Evolutionary conservation across 306 rosid genomes (phyloP).

Genomic region (Chamaecrista fasciculata): DNA sequence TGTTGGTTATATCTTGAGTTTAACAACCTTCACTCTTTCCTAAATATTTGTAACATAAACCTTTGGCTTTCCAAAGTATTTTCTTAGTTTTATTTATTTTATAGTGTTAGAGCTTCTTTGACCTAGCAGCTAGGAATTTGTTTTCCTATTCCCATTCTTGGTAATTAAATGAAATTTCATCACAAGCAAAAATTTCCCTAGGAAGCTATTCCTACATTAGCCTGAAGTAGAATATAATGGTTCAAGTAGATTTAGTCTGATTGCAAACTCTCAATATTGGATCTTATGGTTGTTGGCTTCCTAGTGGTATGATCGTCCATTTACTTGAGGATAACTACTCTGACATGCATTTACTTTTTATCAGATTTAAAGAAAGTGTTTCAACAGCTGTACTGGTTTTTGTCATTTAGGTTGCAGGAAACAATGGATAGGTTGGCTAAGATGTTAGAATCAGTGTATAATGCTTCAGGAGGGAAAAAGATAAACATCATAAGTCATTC

Average conservation of each 20-base stretch:
- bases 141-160: neutral
- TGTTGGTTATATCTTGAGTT: neutral
- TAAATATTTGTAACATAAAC: too few species aligned
- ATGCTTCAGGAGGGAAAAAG: slow-evolving; percentile 91
- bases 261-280: slow-evolving; percentile 3
- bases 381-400: slow-evolving; percentile 13
- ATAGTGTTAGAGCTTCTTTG: neutral
- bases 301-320: slow-evolving; percentile 16
- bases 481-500: slow-evolving; percentile 86
- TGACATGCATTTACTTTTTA: neutral
- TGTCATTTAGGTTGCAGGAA: slow-evolving; percentile 70
- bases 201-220: slow-evolving; percentile 19
- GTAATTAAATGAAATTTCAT: neutral
- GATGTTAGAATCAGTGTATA: slow-evolving; percentile 62
- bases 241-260: slow-evolving; percentile 11
- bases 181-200: slow-evolving; percentile 3
- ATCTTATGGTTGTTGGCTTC: slow-evolving; percentile 8
- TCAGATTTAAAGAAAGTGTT: neutral
- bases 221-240: neutral
- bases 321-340: slow-evolving; percentile 7
- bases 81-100: too few species aligned
- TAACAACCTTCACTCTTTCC: neutral
- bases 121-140: neutral
- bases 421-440: slow-evolving; percentile 72
- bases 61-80: neutral